Evolutionary conservation across 331 rosid species (phyloP).

Genomic region (Quercus lobata): DNA sequence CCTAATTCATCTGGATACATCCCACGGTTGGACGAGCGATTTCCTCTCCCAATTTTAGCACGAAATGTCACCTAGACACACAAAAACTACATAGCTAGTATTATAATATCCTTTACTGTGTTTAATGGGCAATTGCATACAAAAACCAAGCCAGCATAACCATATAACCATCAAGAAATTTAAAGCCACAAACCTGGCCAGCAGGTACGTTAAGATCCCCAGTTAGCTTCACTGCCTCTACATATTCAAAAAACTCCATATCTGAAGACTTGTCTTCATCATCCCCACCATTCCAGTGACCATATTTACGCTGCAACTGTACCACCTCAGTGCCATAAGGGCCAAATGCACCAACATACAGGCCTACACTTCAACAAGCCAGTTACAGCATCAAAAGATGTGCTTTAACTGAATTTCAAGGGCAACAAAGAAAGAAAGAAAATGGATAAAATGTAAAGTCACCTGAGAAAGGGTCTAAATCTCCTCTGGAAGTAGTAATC

Average conservation of each 20-base stretch:
- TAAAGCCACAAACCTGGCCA: conserved; percentile 68
- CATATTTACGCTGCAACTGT: conserved; percentile 82
- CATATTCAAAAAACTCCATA: conserved; percentile 87
- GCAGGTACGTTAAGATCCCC: conserved; percentile 98
- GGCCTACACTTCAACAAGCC: conserved; percentile 57
- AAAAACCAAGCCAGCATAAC: conserved; percentile 1
- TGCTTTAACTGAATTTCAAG: background rate
- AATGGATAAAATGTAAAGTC: conserved; percentile 3
- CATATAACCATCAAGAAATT: conserved; percentile 13
- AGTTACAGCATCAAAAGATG: background rate
- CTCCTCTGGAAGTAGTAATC: conserved; percentile 58
- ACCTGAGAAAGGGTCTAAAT: conserved; percentile 90
- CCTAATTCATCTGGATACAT: conserved; percentile 98
- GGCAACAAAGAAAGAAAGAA: background rate
- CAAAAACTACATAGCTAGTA: conserved; percentile 9
- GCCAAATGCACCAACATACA: conserved; percentile 95
- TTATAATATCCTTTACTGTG: background rate
- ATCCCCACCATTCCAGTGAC: conserved; percentile 53
- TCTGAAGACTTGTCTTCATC: conserved; percentile 44
- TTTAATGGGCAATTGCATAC: background rate
- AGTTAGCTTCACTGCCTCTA: conserved; percentile 96
- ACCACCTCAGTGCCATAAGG: conserved; percentile 92
- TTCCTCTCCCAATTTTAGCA: conserved; percentile 89
- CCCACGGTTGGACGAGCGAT: conserved; percentile 59
- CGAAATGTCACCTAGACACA: conserved; percentile 80